Base-by-base conservation (phyloP, 2,329 filamentous ascomycete genomes). In the Capronia americana region DNA sequence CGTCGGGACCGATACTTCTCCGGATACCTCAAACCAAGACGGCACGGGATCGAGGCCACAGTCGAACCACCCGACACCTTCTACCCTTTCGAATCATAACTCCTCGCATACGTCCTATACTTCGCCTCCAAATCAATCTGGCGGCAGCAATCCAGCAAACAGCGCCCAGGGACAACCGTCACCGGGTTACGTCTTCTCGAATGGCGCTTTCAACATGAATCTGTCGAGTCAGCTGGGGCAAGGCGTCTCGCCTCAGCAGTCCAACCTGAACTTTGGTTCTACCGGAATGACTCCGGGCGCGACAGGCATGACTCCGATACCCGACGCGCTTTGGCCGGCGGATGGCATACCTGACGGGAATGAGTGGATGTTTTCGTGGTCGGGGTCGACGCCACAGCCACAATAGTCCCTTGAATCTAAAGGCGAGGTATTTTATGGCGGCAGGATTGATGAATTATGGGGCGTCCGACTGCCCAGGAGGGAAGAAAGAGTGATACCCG, bases 361-460 rank as follows among this genome's bases (percentile, higher is more conserved):
- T 28, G 70, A 72, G 38, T 73, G 71, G 71, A 71, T 72, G 63
- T 70, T 65, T 63, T 57, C 61, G 6, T 70, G 68, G 68, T 46
- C 68, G 5, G 68, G 68, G 28, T 67, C 63, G 28, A 68, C 68
- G 10, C 68, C 68, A 14, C 65, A 66, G 32, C 68, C 65, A 56
- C 24, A 65, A 44, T 67, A 46, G 59, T 14, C 7, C 46, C 14
- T 51, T 12, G 12, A 8, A 28, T 11, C 7, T 12, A 24, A 14
- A 7, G 48, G 11, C 20, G 23, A 24, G 44, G 5, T 23, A 12
- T n/a, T 23, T 3, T n/a, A 51, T 14, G 24, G 14, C 24, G 24
- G 11, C 48, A 26, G 11, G 26, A 26, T 12, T 23, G 48, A 51
- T 26, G 48, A 26, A 14, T 26, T 11, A 14, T 17, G 48, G 24